Evolutionary conservation across 176 grass and related monocot species (phyloP).

Genomic region (Guadua angustifolia): DNA sequence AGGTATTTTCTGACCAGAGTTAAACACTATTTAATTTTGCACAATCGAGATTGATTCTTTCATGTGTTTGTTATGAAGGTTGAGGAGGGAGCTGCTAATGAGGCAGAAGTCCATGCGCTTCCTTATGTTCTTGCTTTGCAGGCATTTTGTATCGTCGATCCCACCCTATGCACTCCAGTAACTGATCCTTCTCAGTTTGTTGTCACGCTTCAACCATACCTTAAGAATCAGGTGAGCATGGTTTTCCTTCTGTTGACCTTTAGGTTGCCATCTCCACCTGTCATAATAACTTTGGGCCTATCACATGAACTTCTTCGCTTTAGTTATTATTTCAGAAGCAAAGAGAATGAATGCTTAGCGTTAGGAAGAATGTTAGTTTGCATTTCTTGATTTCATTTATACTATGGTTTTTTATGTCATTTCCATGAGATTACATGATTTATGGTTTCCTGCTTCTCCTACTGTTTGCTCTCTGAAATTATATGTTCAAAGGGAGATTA

Average conservation of each 20-base stretch:
- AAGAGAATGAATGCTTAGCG: not conserved
- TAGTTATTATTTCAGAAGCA: not conserved
- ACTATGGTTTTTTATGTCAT: conserved; percentile 9
- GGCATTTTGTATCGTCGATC: conserved; percentile 96
- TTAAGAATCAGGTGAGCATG: conserved; percentile 86
- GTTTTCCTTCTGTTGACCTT: conserved; percentile 34
- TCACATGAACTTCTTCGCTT: conserved; percentile 18
- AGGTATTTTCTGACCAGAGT: conserved; percentile 60
- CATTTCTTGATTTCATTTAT: not conserved
- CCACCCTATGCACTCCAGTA: conserved; percentile 87
- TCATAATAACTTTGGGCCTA: conserved; percentile 31
- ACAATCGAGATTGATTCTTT: conserved; percentile 38
- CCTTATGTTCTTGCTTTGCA: conserved; percentile 95
- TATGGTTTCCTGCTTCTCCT: not conserved
- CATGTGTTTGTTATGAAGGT: conserved; percentile 61
- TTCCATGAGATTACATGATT: not conserved
- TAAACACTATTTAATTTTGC: conserved; percentile 32
- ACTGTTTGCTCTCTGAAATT: conserved; percentile 15
- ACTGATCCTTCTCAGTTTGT: conserved; percentile 98
- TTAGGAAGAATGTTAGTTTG: conserved; percentile 10
- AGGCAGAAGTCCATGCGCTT: conserved; percentile 76
- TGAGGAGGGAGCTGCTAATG: conserved; percentile 74
- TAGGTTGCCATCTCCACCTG: conserved; percentile 26
- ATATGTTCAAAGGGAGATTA: not conserved
- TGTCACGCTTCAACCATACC: conserved; percentile 96